Evolutionary conservation across 345 rosid genomes (phyloP), one percentile per base, ranked within the genome.

Genomic region (Gynandropsis gynandra): DNA sequence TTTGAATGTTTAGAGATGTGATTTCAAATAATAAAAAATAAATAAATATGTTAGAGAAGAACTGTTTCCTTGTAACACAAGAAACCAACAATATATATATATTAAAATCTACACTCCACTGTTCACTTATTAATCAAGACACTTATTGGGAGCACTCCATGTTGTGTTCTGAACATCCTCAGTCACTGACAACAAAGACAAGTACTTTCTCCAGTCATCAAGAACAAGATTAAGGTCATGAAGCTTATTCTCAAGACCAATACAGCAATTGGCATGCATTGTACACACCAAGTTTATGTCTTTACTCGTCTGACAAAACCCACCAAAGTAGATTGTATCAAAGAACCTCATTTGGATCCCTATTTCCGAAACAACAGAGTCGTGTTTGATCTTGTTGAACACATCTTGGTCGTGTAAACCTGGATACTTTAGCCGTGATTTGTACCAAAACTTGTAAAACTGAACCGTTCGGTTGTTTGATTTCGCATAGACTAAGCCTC

Each of bases 251-350:
- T 66, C 58, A 41, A 80, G 43, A 12, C 95, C 97, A 46, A 69
- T 33, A 21, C 97, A 88, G 51, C 95, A 88, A 65, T 88, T 88
- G 14, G 84, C 95, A 59, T 88, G 95, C 88, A 88, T 78, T 0
- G 95, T 88, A 52, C 90, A 88, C 12, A 75, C 82, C 16, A 64
- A 21, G 48, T 74, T 74, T 20, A 85, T 62, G 50, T 88, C 82
- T 64, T 31, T 68, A 60, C 80, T 64, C 0, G 69, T 66, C 57
- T 84, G 71, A 56, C 90, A 88, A 51, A 88, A 81, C 43, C 95
- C 97, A 16, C 88, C 86, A 46, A 84, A 72, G 40, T 69, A 78
- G 12, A 56, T 76, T 0, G 96, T 84, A 49, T 82, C 81, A 1
- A 84, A 68, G 56, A 82, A 88, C 50, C 68, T 78, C 56, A 88